Evolutionary conservation across 2,329 filamentous ascomycete species (phyloP), one percentile per base, ranked within the genome.

Genomic region (Calonectria ilicicola): DNA sequence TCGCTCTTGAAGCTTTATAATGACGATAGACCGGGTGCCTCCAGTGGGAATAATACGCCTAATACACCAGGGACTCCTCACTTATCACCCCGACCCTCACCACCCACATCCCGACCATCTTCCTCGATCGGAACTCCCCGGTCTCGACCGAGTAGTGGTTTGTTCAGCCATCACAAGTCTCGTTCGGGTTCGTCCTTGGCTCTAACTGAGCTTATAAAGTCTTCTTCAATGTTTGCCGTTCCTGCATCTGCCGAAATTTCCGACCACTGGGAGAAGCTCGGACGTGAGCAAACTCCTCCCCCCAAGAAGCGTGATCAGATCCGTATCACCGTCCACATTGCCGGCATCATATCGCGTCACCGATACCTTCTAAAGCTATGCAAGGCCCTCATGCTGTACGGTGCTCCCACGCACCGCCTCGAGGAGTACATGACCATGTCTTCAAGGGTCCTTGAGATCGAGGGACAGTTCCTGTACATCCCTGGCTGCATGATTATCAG

Each of bases 401-500:
- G 96, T 15, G 96, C 96, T 1, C 96, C 96, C 1, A 98, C 95
- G 0, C 96, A 98, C 85, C 92, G 96, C 14, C 87, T 98, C 23
- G 96, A 98, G 83, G 94, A 98, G 81, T 98, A 98, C 82, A 93
- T 98, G 91, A 92, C 90, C 74, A 97, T 96, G 94, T 95, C 94
- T 10, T 93, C 96, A 1, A 90, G 94, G n/a, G 94, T 97, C 2
- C 89, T 98, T 44, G 94, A 96, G 82, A 96, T 98, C 19, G 94
- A 98, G 76, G 93, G 93, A 7, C 95, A 98, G 79, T 98, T 97
- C 78, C 86, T 98, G 26, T 98, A 98, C 81, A 91, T 98, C 35
- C 95, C 96, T 0, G 94, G 94, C 0, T 97, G 94, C 80, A 98
- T 98, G 96, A 94, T 98, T 69, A 93, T 98, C 80, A 96, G 95